Evolutionary conservation across 257 asterid genomes (phyloP).

Genomic region (Penstemon newberryi): DNA sequence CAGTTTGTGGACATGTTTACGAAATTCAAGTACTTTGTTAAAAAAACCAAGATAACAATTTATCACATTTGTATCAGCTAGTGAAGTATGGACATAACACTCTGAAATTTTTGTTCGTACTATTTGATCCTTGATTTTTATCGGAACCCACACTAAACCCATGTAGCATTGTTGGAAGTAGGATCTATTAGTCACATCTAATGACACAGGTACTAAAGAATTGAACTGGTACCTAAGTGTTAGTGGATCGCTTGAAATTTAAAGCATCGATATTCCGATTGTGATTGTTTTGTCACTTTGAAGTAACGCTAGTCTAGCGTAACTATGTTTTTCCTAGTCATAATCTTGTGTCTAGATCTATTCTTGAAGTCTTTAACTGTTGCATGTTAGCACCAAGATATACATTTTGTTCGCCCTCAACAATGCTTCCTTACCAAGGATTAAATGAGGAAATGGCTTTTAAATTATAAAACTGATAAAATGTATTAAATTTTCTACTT

Average conservation of each 20-base stretch:
- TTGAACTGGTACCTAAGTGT: neutral
- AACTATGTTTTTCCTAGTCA: conserved; percentile 2
- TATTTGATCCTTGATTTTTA: conserved; percentile 8
- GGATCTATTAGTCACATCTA: conserved; percentile 13
- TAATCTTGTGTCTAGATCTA: conserved; percentile 11
- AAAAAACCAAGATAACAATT: neutral
- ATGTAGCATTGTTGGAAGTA: neutral
- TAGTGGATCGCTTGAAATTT: neutral
- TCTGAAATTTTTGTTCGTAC: conserved; percentile 16
- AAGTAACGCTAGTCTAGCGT: neutral
- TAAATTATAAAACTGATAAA: neutral
- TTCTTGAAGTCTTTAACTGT: neutral
- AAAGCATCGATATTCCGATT: conserved; percentile 1
- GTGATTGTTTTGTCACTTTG: neutral
- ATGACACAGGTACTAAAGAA: conserved; percentile 10
- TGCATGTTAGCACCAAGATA: neutral
- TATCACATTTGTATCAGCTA: conserved; percentile 1
- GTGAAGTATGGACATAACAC: neutral
- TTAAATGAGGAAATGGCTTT: neutral
- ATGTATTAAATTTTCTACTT: neutral
- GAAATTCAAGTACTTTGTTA: neutral
- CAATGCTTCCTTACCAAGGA: conserved; percentile 5
- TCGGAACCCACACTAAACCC: conserved; percentile 9
- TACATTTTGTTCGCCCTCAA: neutral
- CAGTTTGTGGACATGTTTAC: conserved; percentile 1